phyloP scores from a whole-genome alignment of 225 moss, liverwort and hornwort genomes.

The Physcomitrium patens region DNA sequence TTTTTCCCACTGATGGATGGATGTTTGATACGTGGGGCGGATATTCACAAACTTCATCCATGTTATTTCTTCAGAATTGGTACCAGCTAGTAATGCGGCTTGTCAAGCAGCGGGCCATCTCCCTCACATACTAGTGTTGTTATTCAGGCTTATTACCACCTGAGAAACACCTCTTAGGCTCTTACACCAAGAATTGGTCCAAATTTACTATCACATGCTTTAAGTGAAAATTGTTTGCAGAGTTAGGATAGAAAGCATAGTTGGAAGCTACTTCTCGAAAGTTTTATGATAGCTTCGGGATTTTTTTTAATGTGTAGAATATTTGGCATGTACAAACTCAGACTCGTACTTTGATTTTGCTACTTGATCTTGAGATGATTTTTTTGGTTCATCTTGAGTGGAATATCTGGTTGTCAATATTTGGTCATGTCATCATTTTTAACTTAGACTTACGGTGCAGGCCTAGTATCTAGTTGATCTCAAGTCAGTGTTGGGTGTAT shows the following conservation, averaged over 20 bases:
- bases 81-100: slow-evolving; percentile 11
- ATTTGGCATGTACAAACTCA: slow-evolving; percentile 34
- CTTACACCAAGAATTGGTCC: slow-evolving; percentile 22
- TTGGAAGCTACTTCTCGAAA: slow-evolving; percentile 13
- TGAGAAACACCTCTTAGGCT: slow-evolving; percentile 2
- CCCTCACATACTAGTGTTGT: neutral
- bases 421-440: neutral
- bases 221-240: slow-evolving; percentile 29
- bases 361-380: slow-evolving; percentile 13
- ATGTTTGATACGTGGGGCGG: slow-evolving; percentile 14
- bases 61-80: neutral
- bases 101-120: slow-evolving; percentile 6
- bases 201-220: slow-evolving; percentile 24
- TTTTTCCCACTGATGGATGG: neutral
- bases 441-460: no score
- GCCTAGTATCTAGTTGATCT: no score
- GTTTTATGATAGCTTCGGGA: slow-evolving; percentile 13
- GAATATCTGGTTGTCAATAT: slow-evolving; percentile 13
- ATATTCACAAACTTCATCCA: neutral
- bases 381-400: slow-evolving; percentile 11
- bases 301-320: slow-evolving; percentile 33
- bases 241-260: slow-evolving; percentile 28
- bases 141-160: slow-evolving; percentile 21
- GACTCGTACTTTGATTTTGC: slow-evolving; percentile 35
- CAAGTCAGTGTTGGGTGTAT: no score